A percentile compares a stretch with the other conserved stretches of the same genome.
phyloP scores from a whole-genome alignment of 495 filamentous ascomycete species.

The Penicillium chermesinum region DNA sequence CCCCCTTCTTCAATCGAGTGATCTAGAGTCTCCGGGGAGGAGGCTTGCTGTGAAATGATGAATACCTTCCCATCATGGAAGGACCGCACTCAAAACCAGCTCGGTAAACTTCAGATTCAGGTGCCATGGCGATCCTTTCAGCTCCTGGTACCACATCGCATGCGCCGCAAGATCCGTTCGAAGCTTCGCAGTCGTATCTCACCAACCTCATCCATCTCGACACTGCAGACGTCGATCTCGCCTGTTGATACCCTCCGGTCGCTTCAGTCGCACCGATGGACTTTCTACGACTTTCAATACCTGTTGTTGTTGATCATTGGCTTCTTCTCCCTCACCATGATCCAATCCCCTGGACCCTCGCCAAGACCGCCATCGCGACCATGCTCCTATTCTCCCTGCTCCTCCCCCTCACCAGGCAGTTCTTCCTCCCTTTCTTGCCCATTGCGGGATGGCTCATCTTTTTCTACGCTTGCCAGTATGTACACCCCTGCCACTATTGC shows the following conservation, averaged over 20 bases:
- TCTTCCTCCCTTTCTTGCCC: slow-evolving; percentile 81
- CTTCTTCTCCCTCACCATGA: slow-evolving; percentile 77
- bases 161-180: slow-evolving; percentile 67
- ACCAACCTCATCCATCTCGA: slow-evolving; percentile 64
- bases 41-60: slow-evolving; percentile 32
- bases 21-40: slow-evolving; percentile 23
- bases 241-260: slow-evolving; percentile 65
- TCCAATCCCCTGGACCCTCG: slow-evolving; percentile 66
- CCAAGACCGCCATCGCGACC: slow-evolving; percentile 63
- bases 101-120: slow-evolving; percentile 46
- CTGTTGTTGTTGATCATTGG: slow-evolving; percentile 63
- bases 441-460: slow-evolving; percentile 80
- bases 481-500: slow-evolving; percentile 12
- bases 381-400: slow-evolving; percentile 65
- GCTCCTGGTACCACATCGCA: slow-evolving; percentile 59
- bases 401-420: slow-evolving; percentile 83
- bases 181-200: slow-evolving; percentile 68
- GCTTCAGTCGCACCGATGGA: slow-evolving; percentile 74
- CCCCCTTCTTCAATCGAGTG: slow-evolving; percentile 14
- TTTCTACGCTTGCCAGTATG: slow-evolving; percentile 88
- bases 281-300: slow-evolving; percentile 81
- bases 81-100: slow-evolving; percentile 45
- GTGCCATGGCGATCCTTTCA: slow-evolving; percentile 49
- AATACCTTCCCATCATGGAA: slow-evolving; percentile 46
- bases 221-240: slow-evolving; percentile 76